Evolutionary conservation across 148 eudicot genomes (phyloP).

Genomic region (Agrostemma githago): DNA sequence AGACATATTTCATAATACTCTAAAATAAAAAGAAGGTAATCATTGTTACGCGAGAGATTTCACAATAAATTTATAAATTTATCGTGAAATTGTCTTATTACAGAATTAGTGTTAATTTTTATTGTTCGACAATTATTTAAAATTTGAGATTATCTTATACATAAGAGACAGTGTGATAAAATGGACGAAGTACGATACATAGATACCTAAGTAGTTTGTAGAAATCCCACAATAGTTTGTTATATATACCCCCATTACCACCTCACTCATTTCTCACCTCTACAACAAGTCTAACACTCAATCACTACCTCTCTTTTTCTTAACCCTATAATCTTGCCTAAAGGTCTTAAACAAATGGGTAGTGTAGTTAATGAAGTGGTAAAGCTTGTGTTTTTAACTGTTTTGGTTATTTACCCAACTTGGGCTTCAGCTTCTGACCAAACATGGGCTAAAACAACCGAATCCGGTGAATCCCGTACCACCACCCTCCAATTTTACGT

Average conservation of each 20-base stretch:
- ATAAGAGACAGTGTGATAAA: too few relatives aligned
- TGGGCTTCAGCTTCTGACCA: slow-evolving; percentile 13
- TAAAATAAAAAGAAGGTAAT: too few relatives aligned
- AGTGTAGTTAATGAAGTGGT: neutral
- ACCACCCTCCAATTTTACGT: slow-evolving; percentile 56
- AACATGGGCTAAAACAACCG: slow-evolving; percentile 33
- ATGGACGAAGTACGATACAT: too few relatives aligned
- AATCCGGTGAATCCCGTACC: slow-evolving; percentile 12
- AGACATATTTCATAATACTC: too few relatives aligned
- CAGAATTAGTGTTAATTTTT: too few relatives aligned
- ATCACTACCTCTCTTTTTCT: neutral
- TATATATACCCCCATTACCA: slow-evolving; percentile 9
- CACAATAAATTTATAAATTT: too few relatives aligned
- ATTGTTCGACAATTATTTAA: too few relatives aligned
- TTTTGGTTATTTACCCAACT: neutral
- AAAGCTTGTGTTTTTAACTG: slow-evolving; percentile 3
- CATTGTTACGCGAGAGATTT: too few relatives aligned
- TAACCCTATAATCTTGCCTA: neutral
- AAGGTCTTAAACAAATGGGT: neutral
- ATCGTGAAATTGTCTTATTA: too few relatives aligned
- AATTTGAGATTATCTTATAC: too few relatives aligned
- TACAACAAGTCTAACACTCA: too few relatives aligned
- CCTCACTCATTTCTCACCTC: neutral
- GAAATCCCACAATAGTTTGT: neutral
- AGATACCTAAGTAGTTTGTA: too few relatives aligned